Evolutionary conservation across 129 eudicot species (phyloP).

Genomic region (Smallanthus sonchifolius): DNA sequence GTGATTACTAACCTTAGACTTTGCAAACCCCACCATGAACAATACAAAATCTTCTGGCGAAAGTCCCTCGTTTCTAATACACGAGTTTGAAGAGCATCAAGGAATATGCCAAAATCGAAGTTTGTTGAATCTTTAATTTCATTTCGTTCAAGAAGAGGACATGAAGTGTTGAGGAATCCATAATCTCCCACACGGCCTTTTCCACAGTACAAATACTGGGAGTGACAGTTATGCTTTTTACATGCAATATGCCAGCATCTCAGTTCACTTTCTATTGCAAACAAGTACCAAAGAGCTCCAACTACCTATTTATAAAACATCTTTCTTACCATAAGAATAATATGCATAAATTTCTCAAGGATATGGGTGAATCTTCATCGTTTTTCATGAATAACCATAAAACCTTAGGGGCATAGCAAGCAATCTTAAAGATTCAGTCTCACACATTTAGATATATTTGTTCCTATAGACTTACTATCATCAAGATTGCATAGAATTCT

Average conservation of each 20-base stretch:
- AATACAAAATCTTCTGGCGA: slow-evolving; percentile 42
- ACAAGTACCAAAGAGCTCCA: slow-evolving; percentile 83
- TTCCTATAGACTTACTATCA: neutral
- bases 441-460: neutral
- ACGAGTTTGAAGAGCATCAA: slow-evolving; percentile 63
- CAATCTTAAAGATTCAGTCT: neutral
- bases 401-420: neutral
- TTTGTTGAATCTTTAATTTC: slow-evolving; percentile 30
- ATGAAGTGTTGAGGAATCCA: slow-evolving; percentile 33
- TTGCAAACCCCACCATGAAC: slow-evolving; percentile 91
- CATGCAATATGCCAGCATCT: slow-evolving; percentile 65
- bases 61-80: slow-evolving; percentile 41
- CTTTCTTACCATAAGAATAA: neutral
- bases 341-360: neutral
- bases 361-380: neutral
- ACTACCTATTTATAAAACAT: slow-evolving; percentile 36
- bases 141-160: slow-evolving; percentile 46
- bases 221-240: slow-evolving; percentile 2
- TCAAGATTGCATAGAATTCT: neutral
- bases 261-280: slow-evolving; percentile 53
- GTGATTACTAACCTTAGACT: slow-evolving; percentile 46
- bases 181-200: neutral
- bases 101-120: slow-evolving; percentile 70
- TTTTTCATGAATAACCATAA: neutral
- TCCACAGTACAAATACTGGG: slow-evolving; percentile 41